Evolutionary conservation across 371 early-diverging fungal species (phyloP), one percentile per base, ranked within the genome.

Genomic region (Mortierella sp.): DNA sequence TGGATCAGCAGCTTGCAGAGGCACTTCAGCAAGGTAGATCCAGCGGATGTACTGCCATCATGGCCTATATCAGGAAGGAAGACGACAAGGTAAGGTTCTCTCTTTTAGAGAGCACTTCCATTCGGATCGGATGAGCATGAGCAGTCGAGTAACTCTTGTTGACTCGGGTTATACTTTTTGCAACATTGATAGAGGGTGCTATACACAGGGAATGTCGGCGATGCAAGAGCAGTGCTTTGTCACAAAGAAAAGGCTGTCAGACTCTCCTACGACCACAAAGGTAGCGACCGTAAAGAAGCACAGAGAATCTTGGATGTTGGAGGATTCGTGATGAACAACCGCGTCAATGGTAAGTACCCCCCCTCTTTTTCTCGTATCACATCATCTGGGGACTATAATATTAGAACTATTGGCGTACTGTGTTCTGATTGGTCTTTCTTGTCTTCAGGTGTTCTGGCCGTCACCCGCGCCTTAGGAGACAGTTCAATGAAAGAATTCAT

Each of bases 221-320:
- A 98, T 86, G 96, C 97, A 8, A 86, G 98, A 43, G 96, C 94
- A 18, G 96, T 97, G 30, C 80, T 97, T 64, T 87, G 93, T 70
- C 94, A 96, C 43, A 81, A 89, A 55, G 96, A 95, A 10, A 82
- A 85, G 50, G 98, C 98, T 16, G 81, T 92, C 24, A 83, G 98
- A 50, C 87, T 98, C 21, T 93, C 97, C 2, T 98, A 98, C 67
- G 98, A 98, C 80, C 98, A 98, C 81, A 98, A 98, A 81, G 98
- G 98, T 26, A 91, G 92, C 18, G 98, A 98, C 79, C 79, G 84
- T 19, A 86, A 85, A 53, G 98, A 98, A 80, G 90, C 90, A 30
- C 89, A 92, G 59, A 89, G 98, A 59, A 94, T 98, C 49, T 83
- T 89, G 41, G 95, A 95, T 47, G 85, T 93, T 16, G 98, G 98